Evolutionary conservation across 257 asterid genomes (phyloP).

Genomic region (Solanum neorickii): DNA sequence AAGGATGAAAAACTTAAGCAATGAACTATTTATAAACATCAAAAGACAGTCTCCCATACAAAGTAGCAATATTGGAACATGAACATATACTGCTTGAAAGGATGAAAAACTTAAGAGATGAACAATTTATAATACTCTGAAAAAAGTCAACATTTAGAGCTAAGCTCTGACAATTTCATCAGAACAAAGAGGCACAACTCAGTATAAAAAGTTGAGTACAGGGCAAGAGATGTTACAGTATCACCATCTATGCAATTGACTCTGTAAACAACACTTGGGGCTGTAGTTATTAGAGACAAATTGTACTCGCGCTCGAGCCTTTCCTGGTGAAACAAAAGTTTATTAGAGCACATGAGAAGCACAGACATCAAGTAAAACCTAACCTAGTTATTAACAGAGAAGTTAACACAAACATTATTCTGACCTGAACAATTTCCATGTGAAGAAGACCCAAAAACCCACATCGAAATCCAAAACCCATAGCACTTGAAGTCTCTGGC

Average conservation of each 20-base stretch:
- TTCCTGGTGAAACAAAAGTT: constrained; percentile 59
- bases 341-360: background rate
- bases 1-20: background rate
- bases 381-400: constrained; percentile 1
- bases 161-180: background rate
- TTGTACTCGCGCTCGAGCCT: constrained; percentile 96
- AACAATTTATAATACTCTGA: background rate
- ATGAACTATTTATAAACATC: background rate
- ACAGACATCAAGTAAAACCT: background rate
- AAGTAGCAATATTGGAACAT: background rate
- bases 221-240: constrained; percentile 59
- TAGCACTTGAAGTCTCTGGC: constrained; percentile 94
- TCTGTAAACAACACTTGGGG: constrained; percentile 92
- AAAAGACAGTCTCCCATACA: background rate
- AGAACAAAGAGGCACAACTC: background rate
- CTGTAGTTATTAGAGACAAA: constrained; percentile 86
- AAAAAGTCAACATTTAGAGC: background rate
- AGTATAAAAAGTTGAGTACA: constrained; percentile 4
- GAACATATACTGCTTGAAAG: background rate
- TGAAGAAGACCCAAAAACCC: constrained; percentile 98
- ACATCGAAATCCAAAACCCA: constrained; percentile 99
- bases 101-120: background rate
- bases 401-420: background rate
- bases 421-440: constrained; percentile 98
- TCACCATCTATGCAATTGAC: constrained; percentile 73